phyloP scores from a whole-genome alignment of 73 alveolate species.

The Paramecium tetraurelia region DNA sequence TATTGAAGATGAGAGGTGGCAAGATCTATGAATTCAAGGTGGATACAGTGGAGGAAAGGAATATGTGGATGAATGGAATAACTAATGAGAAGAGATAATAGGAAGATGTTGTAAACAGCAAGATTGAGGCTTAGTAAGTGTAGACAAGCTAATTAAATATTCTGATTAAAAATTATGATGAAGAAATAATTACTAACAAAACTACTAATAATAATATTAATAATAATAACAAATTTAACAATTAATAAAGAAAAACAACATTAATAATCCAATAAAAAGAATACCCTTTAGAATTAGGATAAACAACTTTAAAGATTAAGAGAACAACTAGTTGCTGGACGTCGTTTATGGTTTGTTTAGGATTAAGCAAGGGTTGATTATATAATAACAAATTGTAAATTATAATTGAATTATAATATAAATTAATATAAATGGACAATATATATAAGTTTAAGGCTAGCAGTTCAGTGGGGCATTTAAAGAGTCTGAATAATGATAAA shows the following conservation, averaged over 20 bases:
- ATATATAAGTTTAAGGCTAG: slow-evolving; percentile 28
- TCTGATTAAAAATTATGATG: neutral
- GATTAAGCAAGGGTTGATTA: neutral
- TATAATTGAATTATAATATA: neutral
- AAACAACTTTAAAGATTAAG: neutral
- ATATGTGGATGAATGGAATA: neutral
- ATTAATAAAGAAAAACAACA: neutral
- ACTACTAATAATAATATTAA: neutral
- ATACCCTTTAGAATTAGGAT: neutral
- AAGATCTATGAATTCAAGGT: neutral
- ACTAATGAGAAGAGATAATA: neutral
- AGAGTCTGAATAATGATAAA: slow-evolving; percentile 21
- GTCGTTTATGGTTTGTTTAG: neutral
- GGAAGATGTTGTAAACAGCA: neutral
- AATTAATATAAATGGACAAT: slow-evolving; percentile 4
- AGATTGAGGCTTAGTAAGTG: neutral
- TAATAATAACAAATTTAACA: neutral
- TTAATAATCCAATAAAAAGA: neutral
- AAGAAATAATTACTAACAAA: neutral
- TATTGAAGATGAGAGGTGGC: neutral
- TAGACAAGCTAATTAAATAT: neutral
- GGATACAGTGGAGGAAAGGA: neutral
- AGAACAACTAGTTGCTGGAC: neutral
- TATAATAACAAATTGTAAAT: neutral
- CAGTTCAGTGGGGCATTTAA: neutral